Percentiles rank a stretch among this genome's conserved stretches.
Evolutionary conservation across 495 filamentous ascomycete genomes (phyloP).

Genomic region (Penicillium cosmopolitanum): DNA sequence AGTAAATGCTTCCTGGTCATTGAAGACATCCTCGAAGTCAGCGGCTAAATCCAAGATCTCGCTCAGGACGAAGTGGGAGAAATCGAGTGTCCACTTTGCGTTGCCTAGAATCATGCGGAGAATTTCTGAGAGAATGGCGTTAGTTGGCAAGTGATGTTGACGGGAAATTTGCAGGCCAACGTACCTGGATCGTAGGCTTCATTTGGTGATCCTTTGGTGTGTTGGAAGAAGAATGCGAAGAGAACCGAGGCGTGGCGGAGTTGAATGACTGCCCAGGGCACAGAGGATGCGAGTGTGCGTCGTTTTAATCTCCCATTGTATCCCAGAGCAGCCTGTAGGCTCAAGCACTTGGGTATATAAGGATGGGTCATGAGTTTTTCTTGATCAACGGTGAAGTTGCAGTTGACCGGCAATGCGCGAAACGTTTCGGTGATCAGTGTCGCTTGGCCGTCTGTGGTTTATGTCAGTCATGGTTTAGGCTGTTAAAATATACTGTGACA

Average conservation of each 20-base stretch:
- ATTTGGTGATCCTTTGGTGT: constrained; percentile 46
- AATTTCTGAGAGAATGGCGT: constrained; percentile 32
- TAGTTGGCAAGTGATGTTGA: too few relatives aligned
- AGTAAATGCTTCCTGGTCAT: constrained; percentile 46
- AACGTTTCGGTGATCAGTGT: constrained; percentile 67
- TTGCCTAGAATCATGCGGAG: constrained; percentile 48
- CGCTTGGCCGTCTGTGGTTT: constrained; percentile 45
- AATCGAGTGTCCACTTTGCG: constrained; percentile 66
- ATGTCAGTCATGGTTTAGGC: constrained; percentile 1
- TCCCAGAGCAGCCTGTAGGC: constrained; percentile 69
- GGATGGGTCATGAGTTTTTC: constrained; percentile 71
- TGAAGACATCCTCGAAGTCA: constrained; percentile 49
- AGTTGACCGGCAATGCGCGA: constrained; percentile 64
- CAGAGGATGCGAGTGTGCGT: constrained; percentile 64
- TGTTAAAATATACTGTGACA: neutral
- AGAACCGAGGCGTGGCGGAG: constrained; percentile 70
- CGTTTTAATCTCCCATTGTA: constrained; percentile 62
- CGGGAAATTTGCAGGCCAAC: constrained; percentile 7
- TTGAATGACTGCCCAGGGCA: constrained; percentile 75
- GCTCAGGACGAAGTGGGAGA: constrained; percentile 70
- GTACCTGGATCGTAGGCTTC: constrained; percentile 69
- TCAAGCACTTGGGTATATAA: constrained; percentile 68
- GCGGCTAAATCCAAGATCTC: constrained; percentile 65
- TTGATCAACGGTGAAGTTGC: constrained; percentile 73
- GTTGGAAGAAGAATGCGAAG: constrained; percentile 63